Evolutionary conservation across 306 rosid species (phyloP), one percentile per base, ranked within the genome.

Genomic region (Prunus campanulata): DNA sequence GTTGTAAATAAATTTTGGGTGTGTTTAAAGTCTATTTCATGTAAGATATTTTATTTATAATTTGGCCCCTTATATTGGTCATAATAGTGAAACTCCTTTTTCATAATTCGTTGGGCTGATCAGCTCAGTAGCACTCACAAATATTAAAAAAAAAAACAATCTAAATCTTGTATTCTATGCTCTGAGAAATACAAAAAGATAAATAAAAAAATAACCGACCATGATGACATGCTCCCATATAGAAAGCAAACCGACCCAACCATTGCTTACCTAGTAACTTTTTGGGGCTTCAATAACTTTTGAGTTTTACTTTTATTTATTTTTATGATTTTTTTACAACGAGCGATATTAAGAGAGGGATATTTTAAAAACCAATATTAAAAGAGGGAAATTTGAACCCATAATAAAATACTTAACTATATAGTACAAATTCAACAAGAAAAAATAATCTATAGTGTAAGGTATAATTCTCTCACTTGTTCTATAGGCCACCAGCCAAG

Each of bases 1-100:
- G 1, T 32, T 32, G 39, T 32, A 32, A 32, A 32, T 32, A 0
- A 5, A 1, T 1, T 5, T 35, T 35, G 0, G 0, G 8, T 35
- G 8, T 35, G 2, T 35, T 35, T 35, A 35, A 35, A 35, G 0
- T 5, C 1, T 35, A 35, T 35, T 35, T 35, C 0, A 5, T 35
- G 0, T 35, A 5, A 32, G 39, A 0, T 32, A 1, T 32, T 32
- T 32, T 32, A 32, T 32, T 32, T 35, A 32, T 32, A 32, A 32
- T 35, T 35, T 35, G 0, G 0, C 0, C 35, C 39, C 39, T 32
- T 32, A 5, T 32, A 32, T 0, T 32, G 7, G 7, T 35, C 8
- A 5, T 35, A 6, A 35, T 35, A 35, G 0, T 1, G 0, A 35
- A 35, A 35, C 8, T 35, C 8, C 2, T 0, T 4, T 1, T 39